Evolutionary conservation across 2,329 filamentous ascomycete genomes (phyloP), one percentile per base, ranked within the genome.

Genomic region (Fusarium pseudograminearum): DNA sequence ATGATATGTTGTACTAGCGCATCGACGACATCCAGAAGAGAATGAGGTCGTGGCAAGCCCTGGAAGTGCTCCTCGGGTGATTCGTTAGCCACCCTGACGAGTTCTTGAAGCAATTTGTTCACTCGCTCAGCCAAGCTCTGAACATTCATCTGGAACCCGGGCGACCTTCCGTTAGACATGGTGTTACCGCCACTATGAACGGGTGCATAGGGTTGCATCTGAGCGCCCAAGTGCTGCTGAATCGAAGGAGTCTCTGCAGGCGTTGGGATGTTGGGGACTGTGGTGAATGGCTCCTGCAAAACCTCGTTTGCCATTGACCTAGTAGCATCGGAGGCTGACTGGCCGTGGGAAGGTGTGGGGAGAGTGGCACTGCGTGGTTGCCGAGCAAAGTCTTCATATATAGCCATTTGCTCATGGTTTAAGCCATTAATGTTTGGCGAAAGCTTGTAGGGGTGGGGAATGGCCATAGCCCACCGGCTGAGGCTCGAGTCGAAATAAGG

Each of bases 311-410:
- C 85, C 58, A 91, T 81, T 9, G 86, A 86, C 61, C 88, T 83
- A 2, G 87, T 89, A 7, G 87, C 83, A 73, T 91, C 89, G 3
- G 88, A 90, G 2, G 85, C 79, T 3, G 89, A 87, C 14, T 87
- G 81, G 18, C 83, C 83, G 70, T 90, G 88, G 6, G 84, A 82
- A 3, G 85, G 78, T 77, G 89, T 78, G 79, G 89, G 76, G 76
- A 84, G 77, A 81, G 85, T 72, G 76, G 84, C 78, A 76, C 86
- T 87, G 58, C 93, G 91, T 30, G 93, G 91, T 77, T 97, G 93
- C 58, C 94, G 87, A 12, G 93, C 93, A 79, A 99, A 99, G 68
- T 98, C 94, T 76, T 98, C 94, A 76, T 99, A 99, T 28, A 99
- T 97, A 14, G 93, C 93, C 83, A 98, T 89, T 76, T 99, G 96